Conservation (phyloP, 2,329 filamentous ascomycete species). For the Ophiosphaerella herpotricha region DNA sequence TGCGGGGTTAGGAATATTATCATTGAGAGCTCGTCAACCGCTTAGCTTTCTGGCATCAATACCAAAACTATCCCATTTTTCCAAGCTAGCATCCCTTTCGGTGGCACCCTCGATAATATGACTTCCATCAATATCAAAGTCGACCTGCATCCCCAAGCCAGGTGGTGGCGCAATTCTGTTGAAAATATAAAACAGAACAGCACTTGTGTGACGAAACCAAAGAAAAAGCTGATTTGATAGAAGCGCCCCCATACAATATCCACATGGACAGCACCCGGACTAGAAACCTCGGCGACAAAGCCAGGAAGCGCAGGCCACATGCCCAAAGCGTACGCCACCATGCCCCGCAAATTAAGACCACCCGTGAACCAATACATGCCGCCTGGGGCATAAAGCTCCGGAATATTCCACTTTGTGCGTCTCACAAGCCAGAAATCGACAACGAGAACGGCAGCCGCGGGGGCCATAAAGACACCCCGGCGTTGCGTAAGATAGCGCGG, state of each 20-base stretch:
- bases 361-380: conserved; percentile 29
- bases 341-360: conserved; percentile 29
- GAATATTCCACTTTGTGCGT: conserved; percentile 23
- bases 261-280: conserved; percentile 1
- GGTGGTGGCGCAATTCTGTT: conserved; percentile 12
- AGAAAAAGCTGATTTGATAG: conserved; percentile 19
- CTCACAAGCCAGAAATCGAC: conserved; percentile 34
- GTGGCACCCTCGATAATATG: conserved; percentile 6
- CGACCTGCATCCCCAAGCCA: conserved; percentile 12
- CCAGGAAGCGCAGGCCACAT: conserved; percentile 22
- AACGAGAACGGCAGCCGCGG: conserved; percentile 23
- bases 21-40: not conserved
- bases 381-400: conserved; percentile 24
- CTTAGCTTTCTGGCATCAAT: not conserved
- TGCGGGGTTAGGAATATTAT: too few relatives aligned
- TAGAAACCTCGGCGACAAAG: conserved; percentile 9
- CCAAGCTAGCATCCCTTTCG: not conserved
- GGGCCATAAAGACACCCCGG: conserved; percentile 33
- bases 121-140: conserved; percentile 16
- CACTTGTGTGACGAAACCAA: conserved; percentile 13
- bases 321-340: conserved; percentile 26
- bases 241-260: conserved; percentile 12
- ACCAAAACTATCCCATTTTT: not conserved
- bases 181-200: conserved; percentile 11
- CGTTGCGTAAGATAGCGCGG: conserved; percentile 26